Percentiles rank a stretch among this genome's conserved stretches.
phyloP scores from a whole-genome alignment of 495 filamentous ascomycete genomes.

The Penicillium fimorum region DNA sequence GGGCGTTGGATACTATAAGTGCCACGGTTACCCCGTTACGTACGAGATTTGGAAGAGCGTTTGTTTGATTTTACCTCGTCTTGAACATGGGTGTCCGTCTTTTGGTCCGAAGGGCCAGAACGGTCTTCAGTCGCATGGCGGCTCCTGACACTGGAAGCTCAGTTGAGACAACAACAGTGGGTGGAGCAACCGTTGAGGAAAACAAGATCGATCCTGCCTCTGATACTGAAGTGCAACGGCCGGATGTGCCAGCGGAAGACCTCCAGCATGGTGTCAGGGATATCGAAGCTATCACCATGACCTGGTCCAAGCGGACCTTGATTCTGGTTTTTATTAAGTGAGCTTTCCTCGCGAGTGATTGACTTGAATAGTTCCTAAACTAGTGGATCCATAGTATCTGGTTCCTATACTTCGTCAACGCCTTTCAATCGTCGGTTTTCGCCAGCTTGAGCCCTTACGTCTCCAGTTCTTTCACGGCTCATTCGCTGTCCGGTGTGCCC shows the following conservation, averaged over 20 bases:
- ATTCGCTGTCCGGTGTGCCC: slow-evolving; percentile 33
- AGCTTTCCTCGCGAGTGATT: not conserved
- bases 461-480: slow-evolving; percentile 29
- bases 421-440: slow-evolving; percentile 26
- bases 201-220: not conserved
- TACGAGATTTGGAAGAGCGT: no score
- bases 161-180: not conserved
- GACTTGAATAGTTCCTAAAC: not conserved
- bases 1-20: no score
- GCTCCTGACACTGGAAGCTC: no score
- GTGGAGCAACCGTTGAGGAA: not conserved
- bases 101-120: not conserved
- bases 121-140: not conserved
- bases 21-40: no score
- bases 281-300: slow-evolving; percentile 32
- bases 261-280: slow-evolving; percentile 33
- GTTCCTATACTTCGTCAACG: slow-evolving; percentile 24
- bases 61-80: no score
- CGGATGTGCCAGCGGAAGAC: slow-evolving; percentile 1
- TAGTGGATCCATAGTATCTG: slow-evolving; percentile 24
- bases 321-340: slow-evolving; percentile 33
- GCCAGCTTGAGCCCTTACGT: slow-evolving; percentile 29
- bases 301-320: slow-evolving; percentile 30
- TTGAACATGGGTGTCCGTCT: not conserved
- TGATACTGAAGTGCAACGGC: not conserved